These are phyloP conservation scores for Scheffersomyces illinoinensis DNA, from an alignment of 1,139 yeast genomes.

Conservation along the genomic window DNA sequence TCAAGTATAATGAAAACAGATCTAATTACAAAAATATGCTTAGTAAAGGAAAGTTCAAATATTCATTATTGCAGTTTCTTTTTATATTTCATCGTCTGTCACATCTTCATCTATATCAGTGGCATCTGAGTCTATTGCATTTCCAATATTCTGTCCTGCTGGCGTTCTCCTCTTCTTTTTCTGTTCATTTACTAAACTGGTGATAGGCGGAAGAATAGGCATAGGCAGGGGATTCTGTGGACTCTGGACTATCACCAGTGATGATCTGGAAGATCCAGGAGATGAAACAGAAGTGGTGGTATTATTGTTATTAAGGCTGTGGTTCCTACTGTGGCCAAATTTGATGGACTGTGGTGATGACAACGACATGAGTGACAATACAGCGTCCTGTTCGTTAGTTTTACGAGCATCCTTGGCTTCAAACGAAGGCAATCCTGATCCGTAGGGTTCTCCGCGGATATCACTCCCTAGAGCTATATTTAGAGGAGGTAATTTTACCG, in stretches of 20 bases:
- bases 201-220: slow-evolving; percentile 33
- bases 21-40: too few relatives aligned
- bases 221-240: slow-evolving; percentile 10
- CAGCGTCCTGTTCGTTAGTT: slow-evolving; percentile 45
- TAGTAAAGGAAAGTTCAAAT: too few relatives aligned
- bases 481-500: slow-evolving; percentile 31
- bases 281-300: slow-evolving; percentile 9
- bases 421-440: background rate
- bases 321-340: slow-evolving; percentile 33
- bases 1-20: background rate
- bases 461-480: slow-evolving; percentile 22
- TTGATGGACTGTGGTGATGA: slow-evolving; percentile 43
- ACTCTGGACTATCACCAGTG: slow-evolving; percentile 16
- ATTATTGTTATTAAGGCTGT: slow-evolving; percentile 26
- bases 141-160: background rate
- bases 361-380: slow-evolving; percentile 45
- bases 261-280: slow-evolving; percentile 19
- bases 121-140: slow-evolving; percentile 22
- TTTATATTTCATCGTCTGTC: slow-evolving; percentile 3
- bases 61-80: too few relatives aligned
- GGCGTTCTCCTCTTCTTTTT: background rate
- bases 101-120: slow-evolving; percentile 8
- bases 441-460: background rate
- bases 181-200: slow-evolving; percentile 26
- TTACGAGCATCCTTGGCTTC: slow-evolving; percentile 3